Evolutionary conservation across 2,329 filamentous ascomycete species (phyloP), one percentile per base, ranked within the genome.

Genomic region (Botryosphaeria agaves): DNA sequence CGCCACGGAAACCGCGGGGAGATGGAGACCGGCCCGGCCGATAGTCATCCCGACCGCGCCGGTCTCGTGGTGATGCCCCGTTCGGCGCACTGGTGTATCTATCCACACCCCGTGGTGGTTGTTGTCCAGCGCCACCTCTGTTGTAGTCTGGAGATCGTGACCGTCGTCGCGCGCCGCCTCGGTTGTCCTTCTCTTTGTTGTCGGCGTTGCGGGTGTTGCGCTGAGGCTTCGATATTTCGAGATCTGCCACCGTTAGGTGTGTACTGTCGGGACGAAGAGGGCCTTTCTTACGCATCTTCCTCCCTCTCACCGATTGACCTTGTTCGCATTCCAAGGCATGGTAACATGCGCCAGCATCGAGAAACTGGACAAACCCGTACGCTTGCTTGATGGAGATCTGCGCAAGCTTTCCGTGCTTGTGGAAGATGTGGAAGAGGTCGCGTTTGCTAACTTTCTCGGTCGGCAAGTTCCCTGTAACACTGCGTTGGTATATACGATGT

Each of bases 311-410:
- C 38, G 83, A 70, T 24, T 72, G 69, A 7, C 81, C 83, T 53
- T 95, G 82, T 36, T 94, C 73, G 20, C 66, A 66, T 20, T 78
- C 64, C 42, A 95, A 66, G 4, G 87, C 87, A 27, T 65, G 63
- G 33, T 69, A 63, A 39, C 84, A 92, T 45, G 87, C 76, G 2
- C 68, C 63, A 3, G 74, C 59, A 18, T 82, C 76, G 40, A 93
- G 67, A 41, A 91, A 98, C 49, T 95, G 89, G 20, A 95, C 84
- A 48, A 95, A 98, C 2, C 89, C 89, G 53, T 93, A 95, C 2
- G 85, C 85, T 40, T 89, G 84, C 53, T 95, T 95, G 43, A 95
- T 82, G 1, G 84, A 92, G 36, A 95, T 89, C 50, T 98, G 89
- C 2, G 85, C 87, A 28, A 98, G 62, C 36, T 76, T 76, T 32